phyloP scores from a whole-genome alignment of 1,284 basidiomycete genomes.

The Cutaneotrichosporon spelunceum region DNA sequence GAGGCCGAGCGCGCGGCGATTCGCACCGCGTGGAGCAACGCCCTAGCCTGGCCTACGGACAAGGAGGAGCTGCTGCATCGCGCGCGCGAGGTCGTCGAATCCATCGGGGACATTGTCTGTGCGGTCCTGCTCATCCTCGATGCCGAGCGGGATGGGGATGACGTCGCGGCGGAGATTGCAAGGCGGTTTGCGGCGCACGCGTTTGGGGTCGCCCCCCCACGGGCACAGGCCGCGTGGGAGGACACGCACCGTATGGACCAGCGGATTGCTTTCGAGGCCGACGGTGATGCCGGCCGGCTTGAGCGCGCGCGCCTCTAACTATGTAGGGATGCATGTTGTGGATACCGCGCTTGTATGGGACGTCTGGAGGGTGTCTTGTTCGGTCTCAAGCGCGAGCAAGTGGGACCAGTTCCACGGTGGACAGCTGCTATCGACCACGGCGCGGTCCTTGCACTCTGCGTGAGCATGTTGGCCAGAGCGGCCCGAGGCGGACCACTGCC shows the following conservation, averaged over 20 bases:
- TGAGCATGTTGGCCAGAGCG: too few relatives aligned
- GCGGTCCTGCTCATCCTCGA: slow-evolving; percentile 19
- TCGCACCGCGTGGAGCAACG: neutral
- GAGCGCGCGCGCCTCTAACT: slow-evolving; percentile 4
- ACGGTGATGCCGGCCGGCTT: neutral
- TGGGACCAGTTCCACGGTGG: too few relatives aligned
- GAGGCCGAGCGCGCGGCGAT: slow-evolving; percentile 11
- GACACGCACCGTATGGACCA: slow-evolving; percentile 12
- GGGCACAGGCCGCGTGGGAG: slow-evolving; percentile 9
- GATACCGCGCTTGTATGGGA: too few relatives aligned
- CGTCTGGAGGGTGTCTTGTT: too few relatives aligned
- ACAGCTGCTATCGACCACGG: too few relatives aligned
- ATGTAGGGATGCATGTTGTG: neutral
- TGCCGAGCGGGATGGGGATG: slow-evolving; percentile 17
- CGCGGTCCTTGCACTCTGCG: too few relatives aligned
- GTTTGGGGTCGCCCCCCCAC: neutral
- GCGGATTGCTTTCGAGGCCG: slow-evolving; percentile 20
- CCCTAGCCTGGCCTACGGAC: slow-evolving; percentile 4
- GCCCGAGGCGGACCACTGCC: too few relatives aligned
- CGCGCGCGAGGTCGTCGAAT: slow-evolving; percentile 12
- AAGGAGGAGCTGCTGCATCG: slow-evolving; percentile 18
- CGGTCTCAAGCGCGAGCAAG: too few relatives aligned
- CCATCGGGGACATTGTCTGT: slow-evolving; percentile 17
- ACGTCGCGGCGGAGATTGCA: slow-evolving; percentile 15
- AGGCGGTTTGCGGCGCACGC: slow-evolving; percentile 8